Base-by-base conservation (phyloP, 495 filamentous ascomycete genomes). In the Penicillium mononematosum region DNA sequence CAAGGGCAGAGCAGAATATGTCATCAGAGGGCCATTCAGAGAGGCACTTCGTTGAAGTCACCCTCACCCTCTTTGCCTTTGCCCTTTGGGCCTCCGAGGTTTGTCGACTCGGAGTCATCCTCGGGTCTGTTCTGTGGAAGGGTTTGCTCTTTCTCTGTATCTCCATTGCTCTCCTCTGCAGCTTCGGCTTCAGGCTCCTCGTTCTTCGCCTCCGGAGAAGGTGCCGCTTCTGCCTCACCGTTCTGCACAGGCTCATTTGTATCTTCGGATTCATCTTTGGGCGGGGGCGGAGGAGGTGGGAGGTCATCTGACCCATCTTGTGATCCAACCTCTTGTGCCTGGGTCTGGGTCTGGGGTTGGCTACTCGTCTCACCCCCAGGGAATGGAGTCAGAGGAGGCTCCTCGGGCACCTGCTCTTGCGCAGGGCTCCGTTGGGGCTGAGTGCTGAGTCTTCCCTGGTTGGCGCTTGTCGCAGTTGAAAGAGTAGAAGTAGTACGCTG, bases 341-440 rank as follows among this genome's bases (percentile, higher is more conserved):
- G 43, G 20, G 67, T 56, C 42, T 66, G 59, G 20, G 68, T 65
- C 47, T 63, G 69, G 14, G 72, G 64, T 27, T 70, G 71, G 7
- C 60, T 56, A 57, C 63, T 75, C 41, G 62, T 69, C n/a, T 68
- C 63, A 19, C 62, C 72, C 7, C 73, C 70, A 9, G 76, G 76
- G 69, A 78, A 78, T 1, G 76, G 76, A 22, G 76, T 78, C 27
- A 71, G 39, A 38, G 76, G 76, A 2, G 72, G 73, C 19, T 78
- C 75, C 38, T 54, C 55, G 24, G 58, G 39, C 27, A 65, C 51
- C 49, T 69, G 67, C 1, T 67, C 63, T 45, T 50, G 56, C 25
- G 58, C 60, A 25, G 42, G 59, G 19, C 59, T 61, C 11, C 50
- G 51, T 19, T 63, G 53, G 29, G 67, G 57, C 50, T 65, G 62